A percentile compares a stretch with the other conserved stretches of the same genome.
Evolutionary conservation across 1,284 basidiomycete species (phyloP).

Genomic region (Cryptococcus sp.): DNA sequence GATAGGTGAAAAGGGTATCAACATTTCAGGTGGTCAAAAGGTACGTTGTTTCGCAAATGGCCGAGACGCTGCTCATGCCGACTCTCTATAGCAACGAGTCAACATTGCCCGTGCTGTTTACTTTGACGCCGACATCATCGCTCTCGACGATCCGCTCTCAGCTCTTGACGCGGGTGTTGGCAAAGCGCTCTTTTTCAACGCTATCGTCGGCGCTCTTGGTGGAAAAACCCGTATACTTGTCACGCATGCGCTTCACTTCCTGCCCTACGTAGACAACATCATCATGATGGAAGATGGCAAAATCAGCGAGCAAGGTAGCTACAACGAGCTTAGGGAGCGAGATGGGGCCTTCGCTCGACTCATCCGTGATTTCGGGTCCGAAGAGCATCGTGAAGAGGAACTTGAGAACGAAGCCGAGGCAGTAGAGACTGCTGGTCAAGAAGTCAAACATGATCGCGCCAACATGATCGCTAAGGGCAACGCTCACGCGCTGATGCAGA

Average conservation of each 20-base stretch:
- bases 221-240: conserved; percentile 76
- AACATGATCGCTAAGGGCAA: conserved; percentile 46
- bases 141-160: conserved; percentile 78
- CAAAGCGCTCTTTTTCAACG: conserved; percentile 78
- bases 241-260: conserved; percentile 57
- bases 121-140: conserved; percentile 78
- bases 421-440: conserved; percentile 47
- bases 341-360: conserved; percentile 72
- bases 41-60: too few species aligned
- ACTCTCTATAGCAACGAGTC: conserved; percentile 51
- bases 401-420: conserved; percentile 50
- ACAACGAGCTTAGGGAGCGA: conserved; percentile 63
- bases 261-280: conserved; percentile 54
- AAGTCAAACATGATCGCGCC: conserved; percentile 31
- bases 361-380: conserved; percentile 65
- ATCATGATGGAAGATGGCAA: conserved; percentile 63
- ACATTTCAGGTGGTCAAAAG: conserved; percentile 50
- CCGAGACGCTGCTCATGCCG: too few species aligned
- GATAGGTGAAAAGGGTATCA: conserved; percentile 77
- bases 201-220: conserved; percentile 63
- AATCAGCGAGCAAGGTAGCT: conserved; percentile 75
- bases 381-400: conserved; percentile 54
- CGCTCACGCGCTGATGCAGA: conserved; percentile 54
- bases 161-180: conserved; percentile 86
- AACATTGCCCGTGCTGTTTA: conserved; percentile 78